Evolutionary conservation across 106 monocot species (phyloP), one percentile per base, ranked within the genome.

Genomic region (Xerophyta viscosa): DNA sequence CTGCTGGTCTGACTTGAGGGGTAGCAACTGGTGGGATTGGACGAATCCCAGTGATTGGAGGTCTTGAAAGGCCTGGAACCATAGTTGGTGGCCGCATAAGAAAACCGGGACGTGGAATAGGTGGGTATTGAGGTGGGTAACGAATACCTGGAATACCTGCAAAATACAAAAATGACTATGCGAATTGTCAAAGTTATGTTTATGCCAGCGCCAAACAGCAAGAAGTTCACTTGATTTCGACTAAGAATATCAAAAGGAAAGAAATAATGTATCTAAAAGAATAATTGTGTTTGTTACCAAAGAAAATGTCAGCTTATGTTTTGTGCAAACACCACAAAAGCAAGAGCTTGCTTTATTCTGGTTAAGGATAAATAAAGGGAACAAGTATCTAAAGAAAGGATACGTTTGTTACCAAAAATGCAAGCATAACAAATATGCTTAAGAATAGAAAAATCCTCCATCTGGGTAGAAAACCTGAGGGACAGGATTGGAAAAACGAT

Each of bases 71-170:
- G 45, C 69, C 60, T 10, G 81, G 66, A 61, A 91, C 61, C 24
- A 74, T 43, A 67, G 68, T 21, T 57, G 80, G 76, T 1, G 72
- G 63, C 46, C 81, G 83, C 37, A 72, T 81, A 44, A 70, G 76
- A 79, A 74, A 98, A 3, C 78, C 79, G 44, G 89, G 82, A 10
- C 85, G 81, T 31, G 71, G 29, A 69, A 81, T 60, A 43, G 67
- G 25, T 19, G 76, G 79, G 53, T 81, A 96, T 37, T 71, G 88
- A 26, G 46, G 41, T 29, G 88, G 94, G 74, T 85, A 82, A 31
- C 77, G 88, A 41, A n/a, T n/a, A n/a, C n/a, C n/a, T n/a, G 70
- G 73, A 64, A 89, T 56, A 41, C 96, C 96, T 98, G 82, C 64
- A 86, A 27, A 63, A 63, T 36, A 59, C 50, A 79, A 65, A 59